A percentile compares a stretch with the other conserved stretches of the same genome.
phyloP scores from a whole-genome alignment of 768 basidiomycete genomes.

The Lentinus tigrinus region DNA sequence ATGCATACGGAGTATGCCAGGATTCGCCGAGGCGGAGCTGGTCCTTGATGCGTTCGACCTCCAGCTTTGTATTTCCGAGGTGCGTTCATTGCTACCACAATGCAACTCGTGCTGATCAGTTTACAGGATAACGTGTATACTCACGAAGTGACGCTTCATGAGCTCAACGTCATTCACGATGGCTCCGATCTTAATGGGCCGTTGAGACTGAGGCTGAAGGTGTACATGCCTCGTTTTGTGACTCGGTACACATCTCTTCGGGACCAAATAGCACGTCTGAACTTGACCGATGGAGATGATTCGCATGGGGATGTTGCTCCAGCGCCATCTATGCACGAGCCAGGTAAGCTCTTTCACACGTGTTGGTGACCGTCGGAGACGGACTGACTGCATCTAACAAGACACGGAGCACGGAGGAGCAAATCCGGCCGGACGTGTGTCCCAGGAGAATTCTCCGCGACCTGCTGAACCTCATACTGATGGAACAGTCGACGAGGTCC shows the following conservation, averaged over 20 bases:
- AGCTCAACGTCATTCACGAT: conserved; percentile 69
- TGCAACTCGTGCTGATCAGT: not conserved
- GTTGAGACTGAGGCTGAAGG: conserved; percentile 55
- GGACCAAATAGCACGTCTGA: conserved; percentile 48
- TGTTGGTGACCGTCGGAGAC: too few relatives aligned
- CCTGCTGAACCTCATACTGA: not conserved
- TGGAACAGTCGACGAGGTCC: not conserved
- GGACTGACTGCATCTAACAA: too few relatives aligned
- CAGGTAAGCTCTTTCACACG: conserved; percentile 18
- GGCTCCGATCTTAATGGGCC: conserved; percentile 61
- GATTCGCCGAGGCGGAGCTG: conserved; percentile 59
- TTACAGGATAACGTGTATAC: conserved; percentile 67
- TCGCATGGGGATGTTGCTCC: not conserved
- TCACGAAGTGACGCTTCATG: conserved; percentile 69
- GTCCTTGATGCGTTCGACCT: conserved; percentile 71
- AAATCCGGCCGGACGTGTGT: too few relatives aligned
- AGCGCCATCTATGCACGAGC: conserved; percentile 10
- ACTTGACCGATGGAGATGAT: conserved; percentile 25
- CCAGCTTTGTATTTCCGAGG: conserved; percentile 65
- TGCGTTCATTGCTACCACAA: conserved; percentile 26
- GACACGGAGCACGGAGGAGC: too few relatives aligned
- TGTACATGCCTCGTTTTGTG: conserved; percentile 58
- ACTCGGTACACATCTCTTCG: conserved; percentile 63
- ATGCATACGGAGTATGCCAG: conserved; percentile 42
- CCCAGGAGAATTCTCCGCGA: not conserved